Percentiles rank a stretch among this genome's conserved stretches.
Evolutionary conservation across 768 basidiomycete genomes (phyloP).

Genomic region (Kockovaella imperatae): DNA sequence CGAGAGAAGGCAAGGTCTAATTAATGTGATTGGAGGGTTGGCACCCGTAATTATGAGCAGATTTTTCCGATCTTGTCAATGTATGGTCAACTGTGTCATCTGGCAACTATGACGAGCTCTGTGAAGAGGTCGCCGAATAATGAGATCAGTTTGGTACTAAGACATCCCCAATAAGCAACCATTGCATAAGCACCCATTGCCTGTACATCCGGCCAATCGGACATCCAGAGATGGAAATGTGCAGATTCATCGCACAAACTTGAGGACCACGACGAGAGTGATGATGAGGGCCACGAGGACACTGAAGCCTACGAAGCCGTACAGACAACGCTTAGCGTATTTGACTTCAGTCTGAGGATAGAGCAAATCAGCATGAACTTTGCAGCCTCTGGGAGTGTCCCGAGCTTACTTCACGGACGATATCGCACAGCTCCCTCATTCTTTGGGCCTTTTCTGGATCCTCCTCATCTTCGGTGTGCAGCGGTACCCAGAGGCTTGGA

Average conservation of each 20-base stretch:
- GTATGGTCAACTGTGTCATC: neutral
- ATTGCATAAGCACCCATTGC: no score
- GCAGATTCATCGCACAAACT: no score
- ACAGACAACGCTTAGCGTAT: constrained; percentile 33
- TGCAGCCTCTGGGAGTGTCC: no score
- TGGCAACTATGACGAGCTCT: neutral
- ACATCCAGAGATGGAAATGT: no score
- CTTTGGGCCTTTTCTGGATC: constrained; percentile 36
- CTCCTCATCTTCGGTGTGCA: constrained; percentile 24
- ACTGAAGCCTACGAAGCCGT: constrained; percentile 12
- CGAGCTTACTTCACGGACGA: constrained; percentile 32
- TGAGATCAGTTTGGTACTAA: no score
- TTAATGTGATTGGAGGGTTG: neutral
- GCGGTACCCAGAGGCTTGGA: constrained; percentile 32
- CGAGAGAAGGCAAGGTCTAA: constrained; percentile 16
- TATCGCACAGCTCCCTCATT: constrained; percentile 34
- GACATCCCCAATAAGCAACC: no score
- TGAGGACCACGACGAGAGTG: constrained; percentile 14
- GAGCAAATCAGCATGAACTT: constrained; percentile 3
- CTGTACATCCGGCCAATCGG: no score
- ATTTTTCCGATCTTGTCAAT: neutral
- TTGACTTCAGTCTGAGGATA: constrained; percentile 35
- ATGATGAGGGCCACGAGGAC: constrained; percentile 12
- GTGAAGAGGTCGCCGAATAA: no score
- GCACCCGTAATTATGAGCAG: neutral